Evolutionary conservation across 257 asterid genomes (phyloP), one percentile per base, ranked within the genome.

Genomic region (Euphrasia confusa): DNA sequence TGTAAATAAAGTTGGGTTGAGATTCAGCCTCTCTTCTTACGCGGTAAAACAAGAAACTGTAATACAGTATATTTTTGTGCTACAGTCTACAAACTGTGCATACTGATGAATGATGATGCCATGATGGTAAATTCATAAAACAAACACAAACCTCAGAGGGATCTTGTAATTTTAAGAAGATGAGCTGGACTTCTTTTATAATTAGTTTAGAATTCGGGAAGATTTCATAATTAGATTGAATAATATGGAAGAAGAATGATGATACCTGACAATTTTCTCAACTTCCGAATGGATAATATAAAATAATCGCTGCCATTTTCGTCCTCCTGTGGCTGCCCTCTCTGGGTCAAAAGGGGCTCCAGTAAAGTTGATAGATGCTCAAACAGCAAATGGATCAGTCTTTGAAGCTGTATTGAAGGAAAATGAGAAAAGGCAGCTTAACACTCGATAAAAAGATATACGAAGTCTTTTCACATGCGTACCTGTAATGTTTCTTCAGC

Each of bases 401-500:
- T 81, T 69, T 87, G 96, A 55, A 93, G 95, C 99, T 93, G 82
- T 56, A 62, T 58, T 56, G 6, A 37, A 15, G 65, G 53, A 7
- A 48, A 18, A 52, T 37, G 71, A 52, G 60, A 72, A 58, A 55
- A 65, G 21, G 54, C 35, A 75, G 75, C 66, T 30, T 64, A 49
- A 62, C 18, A 26, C n/a, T 58, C 21, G n/a, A 35, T 4, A 50
- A 33, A 33, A 63, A 17, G 45, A 40, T 44, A 28, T 42, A 50
- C 48, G 10, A 28, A 5, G 32, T 12, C 6, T 59, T 53, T 15
- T 15, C 54, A 64, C 17, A 17, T 39, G 45, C 13, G n/a, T 61
- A 86, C 99, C 96, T 89, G 99, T 78, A 89, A 76, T 62, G 99
- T 93, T 82, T 93, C 99, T 62, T 89, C 97, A 18, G 96, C 96